A percentile compares a stretch with the other conserved stretches of the same genome.
phyloP scores from a whole-genome alignment of 306 rosid genomes.

The Adenanthera pavonina region DNA sequence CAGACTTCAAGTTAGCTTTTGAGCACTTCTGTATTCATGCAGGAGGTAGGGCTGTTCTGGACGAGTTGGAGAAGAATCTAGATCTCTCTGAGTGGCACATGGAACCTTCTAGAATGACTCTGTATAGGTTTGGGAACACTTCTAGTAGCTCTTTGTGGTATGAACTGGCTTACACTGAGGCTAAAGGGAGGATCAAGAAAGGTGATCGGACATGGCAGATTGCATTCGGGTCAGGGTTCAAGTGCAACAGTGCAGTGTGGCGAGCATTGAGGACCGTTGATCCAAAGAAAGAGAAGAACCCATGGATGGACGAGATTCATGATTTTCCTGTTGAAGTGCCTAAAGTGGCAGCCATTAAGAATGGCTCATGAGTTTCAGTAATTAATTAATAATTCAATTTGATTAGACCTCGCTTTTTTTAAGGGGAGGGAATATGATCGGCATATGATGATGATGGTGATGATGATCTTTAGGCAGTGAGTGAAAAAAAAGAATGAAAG shows the following conservation, averaged over 20 bases:
- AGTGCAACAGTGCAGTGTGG: conserved; percentile 98
- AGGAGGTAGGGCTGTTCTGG: conserved; percentile 84
- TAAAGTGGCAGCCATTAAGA: conserved; percentile 48
- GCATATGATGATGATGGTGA: background rate
- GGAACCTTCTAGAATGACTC: conserved; percentile 97
- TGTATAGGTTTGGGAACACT: conserved; percentile 79
- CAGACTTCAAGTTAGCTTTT: conserved; percentile 84
- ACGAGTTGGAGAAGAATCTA: conserved; percentile 80
- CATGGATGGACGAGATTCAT: conserved; percentile 89
- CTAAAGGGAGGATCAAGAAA: conserved; percentile 77
- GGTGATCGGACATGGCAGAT: conserved; percentile 93
- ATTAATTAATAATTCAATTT: background rate
- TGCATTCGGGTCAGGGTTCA: conserved; percentile 92
- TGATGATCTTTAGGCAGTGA: conserved; percentile 1
- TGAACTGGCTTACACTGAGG: conserved; percentile 80
- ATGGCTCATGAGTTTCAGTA: conserved; percentile 6
- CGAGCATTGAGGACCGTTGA: conserved; percentile 65
- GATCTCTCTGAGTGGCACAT: conserved; percentile 81
- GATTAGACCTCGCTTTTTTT: background rate
- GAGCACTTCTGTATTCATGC: conserved; percentile 93
- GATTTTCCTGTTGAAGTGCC: conserved; percentile 82
- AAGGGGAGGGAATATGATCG: too few species aligned
- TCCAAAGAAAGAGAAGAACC: conserved; percentile 72
- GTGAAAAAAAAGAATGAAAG: background rate
- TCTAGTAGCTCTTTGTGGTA: conserved; percentile 96